These are phyloP conservation scores for Coniosporium apollinis DNA, from an alignment of 495 filamentous ascomycete species.

Conservation along the genomic window DNA sequence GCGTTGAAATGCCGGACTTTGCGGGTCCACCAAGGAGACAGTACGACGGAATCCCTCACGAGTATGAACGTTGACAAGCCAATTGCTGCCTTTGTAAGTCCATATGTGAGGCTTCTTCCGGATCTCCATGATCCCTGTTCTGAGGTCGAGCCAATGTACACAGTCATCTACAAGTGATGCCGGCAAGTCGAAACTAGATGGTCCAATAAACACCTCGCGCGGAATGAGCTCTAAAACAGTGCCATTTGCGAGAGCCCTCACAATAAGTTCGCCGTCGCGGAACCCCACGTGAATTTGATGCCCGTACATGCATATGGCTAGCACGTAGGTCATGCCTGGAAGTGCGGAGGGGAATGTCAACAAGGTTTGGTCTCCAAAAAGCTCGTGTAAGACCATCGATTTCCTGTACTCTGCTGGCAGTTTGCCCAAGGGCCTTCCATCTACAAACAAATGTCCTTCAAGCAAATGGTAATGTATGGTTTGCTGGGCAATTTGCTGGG, in stretches of 20 bases:
- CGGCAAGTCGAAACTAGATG: slow-evolving; percentile 13
- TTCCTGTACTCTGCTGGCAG: slow-evolving; percentile 29
- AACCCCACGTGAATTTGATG: slow-evolving; percentile 35
- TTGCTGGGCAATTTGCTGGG: slow-evolving; percentile 9
- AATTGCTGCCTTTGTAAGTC: slow-evolving; percentile 12
- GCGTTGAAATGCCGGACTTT: slow-evolving; percentile 3
- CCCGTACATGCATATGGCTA: slow-evolving; percentile 15
- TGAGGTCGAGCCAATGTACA: slow-evolving; percentile 18
- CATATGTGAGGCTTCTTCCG: slow-evolving; percentile 10
- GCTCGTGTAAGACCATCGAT: slow-evolving; percentile 21
- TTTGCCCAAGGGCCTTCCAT: slow-evolving; percentile 30
- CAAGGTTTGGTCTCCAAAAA: slow-evolving; percentile 35
- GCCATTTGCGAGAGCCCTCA: slow-evolving; percentile 17
- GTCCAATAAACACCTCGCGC: slow-evolving; percentile 11
- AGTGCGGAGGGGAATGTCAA: slow-evolving; percentile 28
- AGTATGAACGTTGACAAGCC: slow-evolving; percentile 15
- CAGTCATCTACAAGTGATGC: slow-evolving; percentile 10
- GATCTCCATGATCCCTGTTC: slow-evolving; percentile 15
- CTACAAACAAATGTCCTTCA: slow-evolving; percentile 32
- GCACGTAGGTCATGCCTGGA: slow-evolving; percentile 29
- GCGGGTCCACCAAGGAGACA: slow-evolving; percentile 12
- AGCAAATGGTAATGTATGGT: slow-evolving; percentile 29
- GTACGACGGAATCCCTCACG: slow-evolving; percentile 3
- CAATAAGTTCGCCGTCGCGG: slow-evolving; percentile 21
- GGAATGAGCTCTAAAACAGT: slow-evolving; percentile 24